These are phyloP conservation scores for Leishmania guyanensis DNA, from an alignment of 208 protist genomes.

Conservation along the genomic window DNA sequence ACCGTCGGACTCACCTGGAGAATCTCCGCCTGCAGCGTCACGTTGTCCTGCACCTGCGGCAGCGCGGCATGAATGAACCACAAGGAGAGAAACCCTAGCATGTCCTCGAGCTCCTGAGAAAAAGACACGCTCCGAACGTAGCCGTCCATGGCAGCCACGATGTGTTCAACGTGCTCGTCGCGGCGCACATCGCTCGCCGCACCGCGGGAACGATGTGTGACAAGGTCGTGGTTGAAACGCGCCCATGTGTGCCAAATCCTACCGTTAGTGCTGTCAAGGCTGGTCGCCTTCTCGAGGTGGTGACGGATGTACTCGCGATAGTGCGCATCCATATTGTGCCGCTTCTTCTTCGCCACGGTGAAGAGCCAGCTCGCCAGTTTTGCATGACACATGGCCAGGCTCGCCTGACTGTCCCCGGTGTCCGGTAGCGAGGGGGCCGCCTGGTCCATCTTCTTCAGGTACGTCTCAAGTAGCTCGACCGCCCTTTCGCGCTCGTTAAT, in stretches of 20 bases:
- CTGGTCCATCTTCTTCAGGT: slow-evolving; percentile 61
- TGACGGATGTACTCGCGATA: slow-evolving; percentile 47
- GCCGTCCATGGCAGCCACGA: slow-evolving; percentile 91
- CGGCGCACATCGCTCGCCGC: slow-evolving; percentile 22
- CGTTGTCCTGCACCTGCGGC: slow-evolving; percentile 55
- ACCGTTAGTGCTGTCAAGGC: slow-evolving; percentile 93
- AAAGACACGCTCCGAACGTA: slow-evolving; percentile 95
- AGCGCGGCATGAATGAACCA: slow-evolving; percentile 96
- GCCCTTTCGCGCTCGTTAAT: slow-evolving; percentile 73
- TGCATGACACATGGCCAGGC: slow-evolving; percentile 83
- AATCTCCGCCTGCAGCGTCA: slow-evolving; percentile 87
- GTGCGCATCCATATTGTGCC: slow-evolving; percentile 25
- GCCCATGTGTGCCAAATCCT: slow-evolving; percentile 98
- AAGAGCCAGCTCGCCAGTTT: slow-evolving; percentile 86
- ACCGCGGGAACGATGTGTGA: slow-evolving; percentile 30
- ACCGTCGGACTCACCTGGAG: slow-evolving; percentile 95
- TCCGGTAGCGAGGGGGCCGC: slow-evolving; percentile 7
- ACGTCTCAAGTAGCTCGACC: slow-evolving; percentile 67
- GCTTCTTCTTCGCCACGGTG: slow-evolving; percentile 28
- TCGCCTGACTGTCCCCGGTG: slow-evolving; percentile 28
- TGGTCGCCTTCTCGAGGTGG: slow-evolving; percentile 78
- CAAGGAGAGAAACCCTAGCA: slow-evolving; percentile 98
- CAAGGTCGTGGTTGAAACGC: slow-evolving; percentile 93
- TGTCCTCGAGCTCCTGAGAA: slow-evolving; percentile 95
- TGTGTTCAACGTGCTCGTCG: slow-evolving; percentile 62